Evolutionary conservation across 2,329 filamentous ascomycete species (phyloP), one percentile per base, ranked within the genome.

Genomic region (Grosmannia huntii): DNA sequence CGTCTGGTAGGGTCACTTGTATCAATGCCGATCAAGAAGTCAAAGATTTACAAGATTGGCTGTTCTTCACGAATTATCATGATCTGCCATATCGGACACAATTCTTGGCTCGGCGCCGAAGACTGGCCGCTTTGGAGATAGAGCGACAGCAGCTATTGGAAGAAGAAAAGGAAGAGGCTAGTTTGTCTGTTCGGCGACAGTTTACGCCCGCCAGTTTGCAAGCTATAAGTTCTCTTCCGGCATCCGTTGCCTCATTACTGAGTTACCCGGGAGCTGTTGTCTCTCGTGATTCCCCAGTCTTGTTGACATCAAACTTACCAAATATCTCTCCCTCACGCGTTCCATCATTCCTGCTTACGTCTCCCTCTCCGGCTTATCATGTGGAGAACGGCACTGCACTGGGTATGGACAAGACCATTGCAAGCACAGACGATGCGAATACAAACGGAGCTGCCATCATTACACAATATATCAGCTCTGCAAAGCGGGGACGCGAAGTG

Each of bases 41-140:
- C 27, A 25, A 55, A 36, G 60, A 61, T 52, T 2, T 61, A 9
- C 49, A 44, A n/a, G 60, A 61, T 46, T 61, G 60, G 60, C 58
- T 61, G 6, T 3, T 49, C 16, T 61, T 61, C n/a, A 61, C 60
- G 6, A 60, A 60, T 25, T 61, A 50, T 16, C 48, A 60, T 19
- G 56, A 61, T n/a, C 21, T 50, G 19, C 19, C 33, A 5, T 33
- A 60, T 12, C 57, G 60, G 7, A 55, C 19, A 1, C 54, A 57
- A 14, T 60, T 61, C 21, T 27, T 61, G 9, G 14, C 28, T 1
- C 53, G 58, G 11, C 60, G 58, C 14, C 53, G 60, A 4, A 27
- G 56, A 10, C 56, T 61, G 7, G 54, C 41, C 2, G 60, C 56
- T 5, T 16, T 61, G 7, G 60, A 61, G 14, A 50, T 19, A 9